Evolutionary conservation across 2,329 filamentous ascomycete species (phyloP).

Genomic region (Pseudogymnoascus sp.): DNA sequence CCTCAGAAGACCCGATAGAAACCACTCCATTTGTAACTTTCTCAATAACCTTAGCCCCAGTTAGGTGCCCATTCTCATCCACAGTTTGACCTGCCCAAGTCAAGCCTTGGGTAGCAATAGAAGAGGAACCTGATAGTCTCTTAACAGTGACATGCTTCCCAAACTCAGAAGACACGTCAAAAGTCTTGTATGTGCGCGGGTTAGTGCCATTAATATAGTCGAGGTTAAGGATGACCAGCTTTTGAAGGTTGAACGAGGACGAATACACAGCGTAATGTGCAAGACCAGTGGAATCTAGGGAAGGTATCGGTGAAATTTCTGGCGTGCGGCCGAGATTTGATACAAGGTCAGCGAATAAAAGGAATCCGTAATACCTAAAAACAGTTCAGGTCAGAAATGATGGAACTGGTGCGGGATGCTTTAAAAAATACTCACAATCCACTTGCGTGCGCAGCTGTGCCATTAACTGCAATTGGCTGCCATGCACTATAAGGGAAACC

Average conservation of each 20-base stretch:
- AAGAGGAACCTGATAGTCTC: neutral
- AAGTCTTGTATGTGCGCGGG: neutral
- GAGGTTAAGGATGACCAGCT: neutral
- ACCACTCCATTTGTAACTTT: neutral
- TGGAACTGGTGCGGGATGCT: no score
- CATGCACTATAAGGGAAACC: conserved; percentile 13
- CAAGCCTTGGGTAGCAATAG: neutral
- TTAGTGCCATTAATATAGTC: neutral
- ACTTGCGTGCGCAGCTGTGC: neutral
- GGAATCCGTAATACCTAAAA: neutral
- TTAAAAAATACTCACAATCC: neutral
- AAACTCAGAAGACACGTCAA: neutral
- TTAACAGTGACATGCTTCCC: neutral
- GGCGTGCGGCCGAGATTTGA: neutral
- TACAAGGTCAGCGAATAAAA: neutral
- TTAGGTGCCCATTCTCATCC: neutral
- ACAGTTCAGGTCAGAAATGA: no score
- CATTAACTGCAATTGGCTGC: conserved; percentile 15
- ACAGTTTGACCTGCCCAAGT: neutral
- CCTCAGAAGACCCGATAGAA: neutral
- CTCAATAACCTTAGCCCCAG: neutral
- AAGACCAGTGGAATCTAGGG: neutral
- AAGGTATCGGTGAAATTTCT: neutral
- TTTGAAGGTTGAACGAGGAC: neutral
- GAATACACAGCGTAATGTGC: neutral